Percentiles rank a stretch among this genome's conserved stretches.
Evolutionary conservation across 345 rosid genomes (phyloP).

Genomic region (Trapa bicornis): DNA sequence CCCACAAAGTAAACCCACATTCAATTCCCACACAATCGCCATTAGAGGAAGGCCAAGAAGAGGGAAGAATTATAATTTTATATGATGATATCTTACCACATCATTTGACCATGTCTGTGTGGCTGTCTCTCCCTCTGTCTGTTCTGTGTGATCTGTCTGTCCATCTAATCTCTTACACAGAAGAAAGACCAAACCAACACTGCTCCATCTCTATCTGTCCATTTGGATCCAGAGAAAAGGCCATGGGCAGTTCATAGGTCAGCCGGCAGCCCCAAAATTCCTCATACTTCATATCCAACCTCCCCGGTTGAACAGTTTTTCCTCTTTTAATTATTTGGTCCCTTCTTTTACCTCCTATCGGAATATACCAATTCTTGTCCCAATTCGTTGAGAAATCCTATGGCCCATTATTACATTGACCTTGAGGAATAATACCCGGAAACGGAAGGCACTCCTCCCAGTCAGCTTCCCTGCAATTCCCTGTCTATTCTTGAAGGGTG

Average conservation of each 20-base stretch:
- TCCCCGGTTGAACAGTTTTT: not conserved
- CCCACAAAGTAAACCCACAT: too few relatives aligned
- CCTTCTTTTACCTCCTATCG: not conserved
- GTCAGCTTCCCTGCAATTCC: not conserved
- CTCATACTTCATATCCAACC: not conserved
- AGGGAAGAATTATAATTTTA: too few relatives aligned
- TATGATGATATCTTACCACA: too few relatives aligned
- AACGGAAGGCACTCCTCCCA: slow-evolving; percentile 4
- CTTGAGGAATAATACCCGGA: not conserved
- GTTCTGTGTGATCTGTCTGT: not conserved
- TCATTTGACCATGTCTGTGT: slow-evolving; percentile 9
- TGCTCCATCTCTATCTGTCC: not conserved
- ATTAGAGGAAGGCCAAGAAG: too few relatives aligned
- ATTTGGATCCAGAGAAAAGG: not conserved
- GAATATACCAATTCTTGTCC: slow-evolving; percentile 11
- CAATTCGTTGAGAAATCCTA: not conserved
- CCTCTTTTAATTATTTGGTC: not conserved
- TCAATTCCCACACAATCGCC: too few relatives aligned
- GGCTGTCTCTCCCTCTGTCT: not conserved
- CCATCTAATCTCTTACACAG: slow-evolving; percentile 30
- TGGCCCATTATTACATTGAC: slow-evolving; percentile 2
- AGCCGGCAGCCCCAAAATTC: not conserved
- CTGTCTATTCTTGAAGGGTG: not conserved
- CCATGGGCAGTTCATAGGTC: slow-evolving; percentile 1
- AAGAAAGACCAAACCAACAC: slow-evolving; percentile 20